Base-by-base conservation (phyloP, 176 grass and related monocot species). In the Canna indica region DNA sequence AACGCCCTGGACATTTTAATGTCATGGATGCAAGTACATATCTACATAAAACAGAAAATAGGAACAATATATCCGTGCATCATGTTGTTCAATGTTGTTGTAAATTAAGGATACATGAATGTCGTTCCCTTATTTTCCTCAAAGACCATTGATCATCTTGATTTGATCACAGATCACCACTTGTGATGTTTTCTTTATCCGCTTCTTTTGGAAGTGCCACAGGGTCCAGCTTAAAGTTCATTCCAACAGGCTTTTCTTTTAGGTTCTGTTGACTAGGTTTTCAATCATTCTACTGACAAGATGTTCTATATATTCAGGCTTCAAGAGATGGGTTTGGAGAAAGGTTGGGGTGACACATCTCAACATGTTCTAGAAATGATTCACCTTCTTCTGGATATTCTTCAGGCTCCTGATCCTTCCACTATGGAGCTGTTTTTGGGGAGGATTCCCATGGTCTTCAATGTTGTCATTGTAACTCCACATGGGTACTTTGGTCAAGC, bases 401-500 rank as follows among this genome's bases (percentile, higher is more conserved):
- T 99, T 64, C 94, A 99, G 62, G 94, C 94, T 0, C 94, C 94
- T 58, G 94, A 99, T 77, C 94, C 94, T 58, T 87, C 88, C 36
- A 87, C 86, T 32, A 74, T 99, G 29, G 94, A 99, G 71, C 87
- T 32, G 33, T 99, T 99, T 82, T 84, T 99, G 25, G 94, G 94
- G 56, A 89, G 89, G 59, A 84, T 99, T 50, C 94, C 94, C 4
- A 99, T 99, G 94, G 91, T 99, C 64, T 99, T 99, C 81, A 93
- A 90, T 70, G 94, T 99, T 72, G 94, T 93, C n/a, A 84, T 99
- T 71, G 70, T 99, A 41, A 93, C 89, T 64, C 89, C 89, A 44
- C 94, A 93, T 83, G 94, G 94, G 46, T 93, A 99, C 68, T 99
- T 99, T 9, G 94, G 94, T 67, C 94, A 99, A 90, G 89, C 94